phyloP scores from a whole-genome alignment of 768 basidiomycete species.

The Lentinula sp. region DNA sequence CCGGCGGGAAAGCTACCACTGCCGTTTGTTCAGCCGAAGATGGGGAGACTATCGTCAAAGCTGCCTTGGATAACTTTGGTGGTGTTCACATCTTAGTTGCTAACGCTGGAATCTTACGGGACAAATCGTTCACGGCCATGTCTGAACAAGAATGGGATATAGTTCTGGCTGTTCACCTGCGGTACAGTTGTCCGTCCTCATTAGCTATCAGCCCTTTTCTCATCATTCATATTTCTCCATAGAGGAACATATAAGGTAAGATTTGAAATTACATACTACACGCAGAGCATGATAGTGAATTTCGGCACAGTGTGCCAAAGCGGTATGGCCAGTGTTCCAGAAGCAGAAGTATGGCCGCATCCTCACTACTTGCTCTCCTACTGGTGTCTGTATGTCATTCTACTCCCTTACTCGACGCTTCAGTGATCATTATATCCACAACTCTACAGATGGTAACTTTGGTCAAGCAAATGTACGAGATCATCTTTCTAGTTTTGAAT shows the following conservation, averaged over 20 bases:
- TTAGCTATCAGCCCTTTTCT: not conserved
- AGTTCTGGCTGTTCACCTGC: constrained; percentile 83
- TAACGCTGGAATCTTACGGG: constrained; percentile 91
- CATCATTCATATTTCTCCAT: constrained; percentile 1
- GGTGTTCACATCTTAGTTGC: constrained; percentile 82
- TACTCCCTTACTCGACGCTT: not conserved
- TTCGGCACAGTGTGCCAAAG: constrained; percentile 74
- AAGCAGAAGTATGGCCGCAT: constrained; percentile 96
- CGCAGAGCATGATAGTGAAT: not conserved
- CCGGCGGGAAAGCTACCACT: constrained; percentile 83
- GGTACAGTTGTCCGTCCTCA: constrained; percentile 26
- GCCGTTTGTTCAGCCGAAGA: constrained; percentile 88
- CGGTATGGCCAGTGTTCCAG: constrained; percentile 95
- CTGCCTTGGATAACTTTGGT: constrained; percentile 83
- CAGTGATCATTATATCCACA: not conserved
- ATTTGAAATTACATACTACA: not conserved
- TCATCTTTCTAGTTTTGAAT: not conserved
- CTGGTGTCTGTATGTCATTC: constrained; percentile 77
- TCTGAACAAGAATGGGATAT: constrained; percentile 91
- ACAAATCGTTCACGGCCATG: constrained; percentile 90
- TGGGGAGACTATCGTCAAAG: constrained; percentile 83
- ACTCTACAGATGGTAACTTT: constrained; percentile 76
- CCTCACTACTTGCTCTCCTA: constrained; percentile 88
- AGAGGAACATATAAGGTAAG: constrained; percentile 83
- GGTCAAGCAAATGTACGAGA: constrained; percentile 79